Conservation (phyloP, 2,329 filamentous ascomycete genomes). For the Penicillium brevicompactum region DNA sequence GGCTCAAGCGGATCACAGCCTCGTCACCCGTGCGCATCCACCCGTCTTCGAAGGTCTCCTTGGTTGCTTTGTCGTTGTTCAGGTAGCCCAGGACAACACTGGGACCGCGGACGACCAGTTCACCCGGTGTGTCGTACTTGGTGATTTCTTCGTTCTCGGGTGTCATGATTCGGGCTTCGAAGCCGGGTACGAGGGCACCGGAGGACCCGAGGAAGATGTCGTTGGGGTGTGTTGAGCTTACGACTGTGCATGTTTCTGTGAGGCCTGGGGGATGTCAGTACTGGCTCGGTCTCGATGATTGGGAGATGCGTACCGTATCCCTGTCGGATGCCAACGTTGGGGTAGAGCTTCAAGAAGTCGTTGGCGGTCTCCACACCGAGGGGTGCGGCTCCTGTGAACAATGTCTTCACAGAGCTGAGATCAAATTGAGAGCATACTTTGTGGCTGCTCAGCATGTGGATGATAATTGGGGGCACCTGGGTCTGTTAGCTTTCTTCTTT, state of each 20-base stretch:
- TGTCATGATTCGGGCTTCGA: constrained; percentile 67
- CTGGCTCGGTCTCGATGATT: constrained; percentile 1
- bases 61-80: constrained; percentile 80
- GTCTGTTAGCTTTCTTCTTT: neutral
- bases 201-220: constrained; percentile 74
- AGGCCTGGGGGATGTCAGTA: constrained; percentile 55
- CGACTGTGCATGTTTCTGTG: constrained; percentile 75
- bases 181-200: constrained; percentile 68
- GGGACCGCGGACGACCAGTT: constrained; percentile 77
- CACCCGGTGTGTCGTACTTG: constrained; percentile 72
- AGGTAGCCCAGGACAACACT: constrained; percentile 80
- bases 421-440: constrained; percentile 67
- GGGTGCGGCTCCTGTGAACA: constrained; percentile 79
- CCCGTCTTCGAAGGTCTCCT: constrained; percentile 76
- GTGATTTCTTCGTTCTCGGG: constrained; percentile 71
- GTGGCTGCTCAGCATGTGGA: constrained; percentile 70
- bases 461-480: constrained; percentile 78
- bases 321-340: constrained; percentile 67
- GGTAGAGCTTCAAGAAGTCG: constrained; percentile 64
- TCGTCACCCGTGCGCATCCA: constrained; percentile 89
- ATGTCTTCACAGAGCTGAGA: constrained; percentile 63
- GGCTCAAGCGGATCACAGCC: constrained; percentile 66
- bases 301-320: constrained; percentile 62
- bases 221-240: constrained; percentile 56
- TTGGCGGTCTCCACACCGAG: constrained; percentile 71